A percentile compares a stretch with the other conserved stretches of the same genome.
Evolutionary conservation across 805 yeast species (phyloP).

Genomic region (Metschnikowia henanensis): DNA sequence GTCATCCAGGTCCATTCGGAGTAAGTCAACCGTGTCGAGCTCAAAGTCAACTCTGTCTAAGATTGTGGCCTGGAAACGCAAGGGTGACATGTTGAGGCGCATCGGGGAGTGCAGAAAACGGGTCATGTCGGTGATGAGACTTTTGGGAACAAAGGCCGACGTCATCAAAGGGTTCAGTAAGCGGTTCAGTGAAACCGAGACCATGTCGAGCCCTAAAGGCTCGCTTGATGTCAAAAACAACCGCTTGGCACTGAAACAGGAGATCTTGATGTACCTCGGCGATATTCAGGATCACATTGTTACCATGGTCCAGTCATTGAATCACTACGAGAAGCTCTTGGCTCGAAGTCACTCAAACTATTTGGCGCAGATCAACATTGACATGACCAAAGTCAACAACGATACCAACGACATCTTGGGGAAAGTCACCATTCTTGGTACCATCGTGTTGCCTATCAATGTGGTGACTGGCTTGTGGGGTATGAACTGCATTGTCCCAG

Average conservation of each 20-base stretch:
- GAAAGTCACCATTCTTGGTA: slow-evolving; percentile 89
- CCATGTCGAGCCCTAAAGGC: slow-evolving; percentile 3
- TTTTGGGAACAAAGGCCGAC: slow-evolving; percentile 92
- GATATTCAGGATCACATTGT: slow-evolving; percentile 98
- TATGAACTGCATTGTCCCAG: slow-evolving; percentile 97
- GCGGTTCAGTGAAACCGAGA: slow-evolving; percentile 68
- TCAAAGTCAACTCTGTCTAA: slow-evolving; percentile 51
- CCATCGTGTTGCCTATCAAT: slow-evolving; percentile 92
- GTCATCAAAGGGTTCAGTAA: slow-evolving; percentile 96
- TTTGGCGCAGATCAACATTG: slow-evolving; percentile 94
- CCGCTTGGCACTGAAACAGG: slow-evolving; percentile 55
- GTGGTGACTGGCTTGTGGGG: slow-evolving; percentile 98
- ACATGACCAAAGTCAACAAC: slow-evolving; percentile 95
- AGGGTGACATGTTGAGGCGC: slow-evolving; percentile 92
- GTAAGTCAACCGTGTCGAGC: slow-evolving; percentile 8
- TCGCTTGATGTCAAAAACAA: slow-evolving; percentile 11
- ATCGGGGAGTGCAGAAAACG: slow-evolving; percentile 95
- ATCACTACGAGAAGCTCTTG: slow-evolving; percentile 90
- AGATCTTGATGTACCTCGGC: slow-evolving; percentile 91
- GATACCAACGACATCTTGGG: slow-evolving; percentile 97
- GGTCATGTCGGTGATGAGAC: slow-evolving; percentile 85
- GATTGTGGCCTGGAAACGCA: slow-evolving; percentile 70
- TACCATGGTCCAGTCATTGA: slow-evolving; percentile 94
- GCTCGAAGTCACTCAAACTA: slow-evolving; percentile 97
- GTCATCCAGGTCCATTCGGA: slow-evolving; percentile 7